Conservation (phyloP, 371 early-diverging fungal species). For the Mucor mucedo region DNA sequence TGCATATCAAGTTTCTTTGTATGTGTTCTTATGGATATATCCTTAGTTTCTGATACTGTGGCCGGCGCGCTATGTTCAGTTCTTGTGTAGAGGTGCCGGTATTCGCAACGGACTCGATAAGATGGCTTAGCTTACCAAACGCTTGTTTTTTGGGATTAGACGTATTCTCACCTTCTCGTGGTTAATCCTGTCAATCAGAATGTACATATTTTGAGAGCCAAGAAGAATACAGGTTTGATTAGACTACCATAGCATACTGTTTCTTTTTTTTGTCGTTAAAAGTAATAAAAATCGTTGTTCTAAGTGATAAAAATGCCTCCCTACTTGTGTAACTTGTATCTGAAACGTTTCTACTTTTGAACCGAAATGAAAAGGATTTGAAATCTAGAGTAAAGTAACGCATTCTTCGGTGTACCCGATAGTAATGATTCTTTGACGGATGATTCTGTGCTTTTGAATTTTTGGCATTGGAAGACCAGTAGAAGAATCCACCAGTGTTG, state of each 20-base stretch:
- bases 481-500: too few relatives aligned
- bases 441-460: too few relatives aligned
- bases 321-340: too few relatives aligned
- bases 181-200: background rate
- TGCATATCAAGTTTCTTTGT: background rate
- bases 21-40: background rate
- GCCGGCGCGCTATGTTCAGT: background rate
- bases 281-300: too few relatives aligned
- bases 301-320: too few relatives aligned
- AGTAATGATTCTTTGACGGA: too few relatives aligned
- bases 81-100: background rate
- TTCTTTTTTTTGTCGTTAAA: conserved; percentile 5
- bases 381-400: too few relatives aligned
- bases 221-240: background rate
- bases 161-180: conserved; percentile 3
- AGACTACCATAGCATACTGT: too few relatives aligned
- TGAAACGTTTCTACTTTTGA: too few relatives aligned
- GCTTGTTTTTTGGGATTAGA: background rate
- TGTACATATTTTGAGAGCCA: background rate
- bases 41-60: background rate
- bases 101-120: conserved; percentile 1
- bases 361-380: too few relatives aligned
- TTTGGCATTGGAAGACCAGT: too few relatives aligned
- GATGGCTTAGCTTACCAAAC: background rate
- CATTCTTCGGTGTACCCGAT: too few relatives aligned